Evolutionary conservation across 106 monocot species (phyloP).

Genomic region (Dioscorea alata): DNA sequence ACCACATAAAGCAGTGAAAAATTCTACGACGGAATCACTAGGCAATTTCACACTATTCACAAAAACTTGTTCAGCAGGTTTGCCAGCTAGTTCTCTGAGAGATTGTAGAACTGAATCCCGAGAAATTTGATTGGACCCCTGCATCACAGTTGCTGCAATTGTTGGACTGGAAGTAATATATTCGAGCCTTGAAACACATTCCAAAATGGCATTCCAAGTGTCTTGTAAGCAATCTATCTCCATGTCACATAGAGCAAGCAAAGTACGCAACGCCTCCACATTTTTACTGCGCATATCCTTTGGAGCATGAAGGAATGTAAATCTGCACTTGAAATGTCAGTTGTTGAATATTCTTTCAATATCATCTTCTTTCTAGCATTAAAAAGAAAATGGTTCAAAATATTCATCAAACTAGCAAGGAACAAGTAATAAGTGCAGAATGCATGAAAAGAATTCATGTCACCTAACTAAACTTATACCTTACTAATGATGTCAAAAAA

Average conservation of each 20-base stretch:
- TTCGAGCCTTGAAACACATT: slow-evolving; percentile 97
- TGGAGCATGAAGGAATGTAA: slow-evolving; percentile 97
- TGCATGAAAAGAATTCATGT: no score
- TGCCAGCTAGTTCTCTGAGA: slow-evolving; percentile 79
- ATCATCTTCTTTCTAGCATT: background rate
- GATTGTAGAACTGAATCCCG: slow-evolving; percentile 81
- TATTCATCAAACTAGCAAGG: background rate
- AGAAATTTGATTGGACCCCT: slow-evolving; percentile 96
- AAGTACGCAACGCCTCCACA: slow-evolving; percentile 86
- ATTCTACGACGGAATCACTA: slow-evolving; percentile 94
- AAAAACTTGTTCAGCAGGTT: slow-evolving; percentile 91
- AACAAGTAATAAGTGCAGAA: no score
- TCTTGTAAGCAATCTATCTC: slow-evolving; percentile 84
- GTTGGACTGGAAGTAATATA: slow-evolving; percentile 78
- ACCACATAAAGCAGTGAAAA: slow-evolving; percentile 89
- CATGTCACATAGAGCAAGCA: slow-evolving; percentile 65
- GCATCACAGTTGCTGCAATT: slow-evolving; percentile 89
- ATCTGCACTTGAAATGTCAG: slow-evolving; percentile 34
- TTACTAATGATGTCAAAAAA: slow-evolving; percentile 84
- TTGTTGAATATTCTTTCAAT: background rate
- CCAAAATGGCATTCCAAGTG: slow-evolving; percentile 99
- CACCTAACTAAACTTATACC: slow-evolving; percentile 30
- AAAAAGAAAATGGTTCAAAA: background rate
- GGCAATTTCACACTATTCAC: slow-evolving; percentile 82
- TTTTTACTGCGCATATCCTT: slow-evolving; percentile 97